Base-by-base conservation (phyloP, 768 basidiomycete species). In the Coprinopsis sp. region DNA sequence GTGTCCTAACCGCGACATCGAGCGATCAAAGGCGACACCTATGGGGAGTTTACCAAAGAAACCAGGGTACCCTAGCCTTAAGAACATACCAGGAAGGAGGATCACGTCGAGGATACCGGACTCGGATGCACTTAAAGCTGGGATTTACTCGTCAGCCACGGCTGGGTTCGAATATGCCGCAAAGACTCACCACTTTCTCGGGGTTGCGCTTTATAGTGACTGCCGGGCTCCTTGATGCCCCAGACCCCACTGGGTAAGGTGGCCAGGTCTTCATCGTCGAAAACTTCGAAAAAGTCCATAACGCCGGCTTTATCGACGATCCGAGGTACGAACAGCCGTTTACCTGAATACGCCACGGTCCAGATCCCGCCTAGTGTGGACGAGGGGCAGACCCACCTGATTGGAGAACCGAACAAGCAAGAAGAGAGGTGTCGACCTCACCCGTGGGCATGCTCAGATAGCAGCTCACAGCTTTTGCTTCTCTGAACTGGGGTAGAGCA, bases 391-490 rank as follows among this genome's bases (percentile, higher is more conserved):
- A 38, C 77, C 34, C 49, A 87, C 87, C 79, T 8, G 65, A 61
- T 18, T 66, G 58, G 10, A 89, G 59, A 44, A 89, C 73, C 12
- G 68, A 67, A 10, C 71, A 59, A 10, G 78, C 70, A 28, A 90
- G 52, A 0, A 58, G 56, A 3, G 70, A 57, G 0, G 88, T 90
- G 54, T 82, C 73, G 21, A 81, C 69, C 55, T 91, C 88, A 3
- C 74, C 84, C 2, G 73, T 60, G 10, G 85, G 84, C 88, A 91
- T 89, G 63, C 79, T 89, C 33, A 91, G 69, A 60, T 84, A 91
- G 61, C 88, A 91, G 66, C 85, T 81, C 24, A 89, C 60, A 4
- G 69, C 68, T 41, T 62, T 71, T 41, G 71, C 73, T 30, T 56
- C 56, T 28, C 70, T 62, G 54, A 88, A 84, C 7, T 70, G 68